Base-by-base conservation (phyloP, 768 basidiomycete species). In the Leucosporidium yakuticum region DNA sequence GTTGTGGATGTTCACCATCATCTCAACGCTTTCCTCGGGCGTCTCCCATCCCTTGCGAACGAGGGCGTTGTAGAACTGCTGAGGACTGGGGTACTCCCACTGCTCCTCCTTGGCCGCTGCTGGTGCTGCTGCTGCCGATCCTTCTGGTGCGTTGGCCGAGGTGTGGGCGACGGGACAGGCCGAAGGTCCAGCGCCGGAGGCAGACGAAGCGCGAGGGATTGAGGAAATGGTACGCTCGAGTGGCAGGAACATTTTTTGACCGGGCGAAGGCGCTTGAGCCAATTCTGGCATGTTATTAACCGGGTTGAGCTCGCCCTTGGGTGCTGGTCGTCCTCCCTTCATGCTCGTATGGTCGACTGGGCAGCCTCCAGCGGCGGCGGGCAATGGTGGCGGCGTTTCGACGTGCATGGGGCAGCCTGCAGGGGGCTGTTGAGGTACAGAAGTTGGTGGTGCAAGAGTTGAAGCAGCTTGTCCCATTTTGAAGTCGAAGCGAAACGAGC, bases 1-100 rank as follows among this genome's bases (percentile, higher is more conserved):
- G 78, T 99, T 99, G 77, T 99, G 96, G 47, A 98, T 97, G 69
- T 92, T 87, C 54, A 99, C 96, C 90, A 99, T 96, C 31, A 87
- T 91, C 78, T 93, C 94, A 55, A 97, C 85, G 79, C 92, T 88
- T 74, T 97, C 91, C 79, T 94, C 93, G 0, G 93, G 92, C 3
- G 96, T 95, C 79, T 95, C 93, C 89, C 90, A 92, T 4, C 96
- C 96, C 77, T 99, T 99, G 69, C 92, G 82, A 15, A 91, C 91
- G 20, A 99, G 83, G 0, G 95, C 95, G 79, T 98, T 98, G 79
- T 97, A 94, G 77, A 98, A 97, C 78, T 97, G 94, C 79, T 98
- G 95, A 15, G 94, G 91, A 3, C 89, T 91, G 4, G 95, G 95
- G 79, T 98, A 98, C 77, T 96, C 93, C 95, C 95, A 97, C 53